phyloP scores from a whole-genome alignment of 192 early-diverging fungal species.

The Backusella luteola region DNA sequence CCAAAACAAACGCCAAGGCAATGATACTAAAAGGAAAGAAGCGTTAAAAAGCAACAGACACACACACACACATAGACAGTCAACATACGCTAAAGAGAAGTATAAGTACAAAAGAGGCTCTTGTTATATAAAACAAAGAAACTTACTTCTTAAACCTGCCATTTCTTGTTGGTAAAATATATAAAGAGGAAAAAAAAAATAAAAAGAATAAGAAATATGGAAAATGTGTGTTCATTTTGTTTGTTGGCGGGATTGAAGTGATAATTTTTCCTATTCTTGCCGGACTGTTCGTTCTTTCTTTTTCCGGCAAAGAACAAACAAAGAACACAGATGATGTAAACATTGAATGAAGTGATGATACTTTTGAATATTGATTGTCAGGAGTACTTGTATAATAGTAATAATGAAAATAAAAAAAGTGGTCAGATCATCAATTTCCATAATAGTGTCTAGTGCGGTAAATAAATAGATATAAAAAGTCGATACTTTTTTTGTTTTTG shows the following conservation, averaged over 20 bases:
- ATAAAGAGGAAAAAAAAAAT: not conserved
- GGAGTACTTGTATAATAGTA: too few species aligned
- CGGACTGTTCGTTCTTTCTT: not conserved
- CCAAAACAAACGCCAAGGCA: conserved; percentile 87
- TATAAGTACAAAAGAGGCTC: not conserved
- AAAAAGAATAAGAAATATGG: not conserved
- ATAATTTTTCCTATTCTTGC: not conserved
- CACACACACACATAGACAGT: not conserved
- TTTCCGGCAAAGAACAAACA: not conserved
- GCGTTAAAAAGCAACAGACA: not conserved
- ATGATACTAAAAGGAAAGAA: conserved; percentile 60
- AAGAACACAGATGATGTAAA: too few species aligned
- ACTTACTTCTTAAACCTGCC: conserved; percentile 37
- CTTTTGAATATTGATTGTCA: too few species aligned
- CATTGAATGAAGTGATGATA: too few species aligned
- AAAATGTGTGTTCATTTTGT: not conserved
- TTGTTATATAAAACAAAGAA: not conserved
- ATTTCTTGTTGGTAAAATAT: not conserved
- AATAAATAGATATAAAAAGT: not conserved
- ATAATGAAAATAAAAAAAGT: not conserved
- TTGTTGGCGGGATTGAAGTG: not conserved
- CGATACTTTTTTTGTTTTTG: not conserved
- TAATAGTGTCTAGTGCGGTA: not conserved
- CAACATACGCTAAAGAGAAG: conserved; percentile 21
- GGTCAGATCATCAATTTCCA: not conserved